Evolutionary conservation across 768 basidiomycete species (phyloP).

Genomic region (Trametes punicea): DNA sequence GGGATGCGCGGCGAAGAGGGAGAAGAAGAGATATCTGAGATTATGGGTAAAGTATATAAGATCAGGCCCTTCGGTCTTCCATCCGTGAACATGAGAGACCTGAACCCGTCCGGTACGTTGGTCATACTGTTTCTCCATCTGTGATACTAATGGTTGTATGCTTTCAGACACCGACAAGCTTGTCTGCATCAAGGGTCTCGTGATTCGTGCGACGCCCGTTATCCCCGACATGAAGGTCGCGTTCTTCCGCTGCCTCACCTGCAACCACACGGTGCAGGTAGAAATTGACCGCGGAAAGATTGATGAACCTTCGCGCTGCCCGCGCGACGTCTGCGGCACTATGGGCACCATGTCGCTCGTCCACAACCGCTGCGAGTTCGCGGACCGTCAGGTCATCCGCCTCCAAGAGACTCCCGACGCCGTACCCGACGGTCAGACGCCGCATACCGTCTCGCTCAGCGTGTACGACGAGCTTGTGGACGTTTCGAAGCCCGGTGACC

Average conservation of each 20-base stretch:
- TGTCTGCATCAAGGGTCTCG: conserved; percentile 91
- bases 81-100: conserved; percentile 87
- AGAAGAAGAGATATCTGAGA: conserved; percentile 84
- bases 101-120: conserved; percentile 91
- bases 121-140: conserved; percentile 16
- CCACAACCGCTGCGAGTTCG: conserved; percentile 96
- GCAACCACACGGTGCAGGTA: conserved; percentile 94
- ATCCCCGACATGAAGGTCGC: conserved; percentile 99
- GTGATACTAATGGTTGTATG: background rate
- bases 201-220: conserved; percentile 95
- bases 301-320: conserved; percentile 87
- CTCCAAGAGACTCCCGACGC: conserved; percentile 97
- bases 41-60: conserved; percentile 87
- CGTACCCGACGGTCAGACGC: conserved; percentile 97
- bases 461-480: conserved; percentile 99
- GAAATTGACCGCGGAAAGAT: conserved; percentile 99
- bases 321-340: conserved; percentile 87
- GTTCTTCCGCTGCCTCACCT: conserved; percentile 96
- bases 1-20: conserved; percentile 76
- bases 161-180: conserved; percentile 93
- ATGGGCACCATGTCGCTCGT: conserved; percentile 91
- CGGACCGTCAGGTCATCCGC: conserved; percentile 92
- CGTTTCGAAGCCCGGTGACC: conserved; percentile 92
- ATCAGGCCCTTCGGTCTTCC: conserved; percentile 86
- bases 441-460: conserved; percentile 93